These are phyloP conservation scores for Debaryomyces coudertii DNA, from an alignment of 1,139 yeast species.

Conservation along the genomic window DNA sequence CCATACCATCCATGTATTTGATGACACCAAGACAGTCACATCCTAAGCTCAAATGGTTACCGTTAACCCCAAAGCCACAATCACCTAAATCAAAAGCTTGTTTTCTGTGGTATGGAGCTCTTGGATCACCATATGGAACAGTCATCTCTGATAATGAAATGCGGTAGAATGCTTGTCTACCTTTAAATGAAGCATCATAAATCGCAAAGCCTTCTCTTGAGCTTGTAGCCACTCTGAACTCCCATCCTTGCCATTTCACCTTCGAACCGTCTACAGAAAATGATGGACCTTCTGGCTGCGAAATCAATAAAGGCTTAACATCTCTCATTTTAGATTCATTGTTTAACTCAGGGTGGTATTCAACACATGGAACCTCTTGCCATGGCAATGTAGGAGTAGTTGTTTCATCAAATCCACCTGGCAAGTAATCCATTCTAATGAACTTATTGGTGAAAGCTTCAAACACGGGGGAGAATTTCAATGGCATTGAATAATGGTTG, in stretches of 20 bases:
- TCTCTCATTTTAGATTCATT: conserved; percentile 58
- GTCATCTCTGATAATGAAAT: conserved; percentile 85
- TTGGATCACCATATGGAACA: conserved; percentile 89
- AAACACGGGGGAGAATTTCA: conserved; percentile 81
- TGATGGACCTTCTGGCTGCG: conserved; percentile 88
- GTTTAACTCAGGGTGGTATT: conserved; percentile 75
- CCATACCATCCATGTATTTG: conserved; percentile 72
- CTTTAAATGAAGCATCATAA: conserved; percentile 78
- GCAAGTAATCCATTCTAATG: conserved; percentile 78
- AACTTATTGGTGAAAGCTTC: conserved; percentile 67
- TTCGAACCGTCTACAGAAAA: conserved; percentile 65
- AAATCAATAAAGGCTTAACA: conserved; percentile 73
- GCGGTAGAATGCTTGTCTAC: conserved; percentile 80
- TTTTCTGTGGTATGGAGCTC: conserved; percentile 88
- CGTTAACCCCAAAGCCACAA: conserved; percentile 83
- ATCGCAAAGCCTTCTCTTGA: conserved; percentile 85
- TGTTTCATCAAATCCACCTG: conserved; percentile 69
- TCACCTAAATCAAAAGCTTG: conserved; percentile 94
- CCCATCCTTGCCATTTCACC: conserved; percentile 90
- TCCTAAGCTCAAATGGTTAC: conserved; percentile 74
- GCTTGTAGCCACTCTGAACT: conserved; percentile 72
- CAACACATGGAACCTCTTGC: conserved; percentile 64
- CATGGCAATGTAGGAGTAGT: conserved; percentile 62
- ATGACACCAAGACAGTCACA: conserved; percentile 91
- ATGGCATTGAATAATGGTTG: conserved; percentile 82